Evolutionary conservation across 345 rosid genomes (phyloP), one percentile per base, ranked within the genome.

Genomic region (Jatropha curcas): DNA sequence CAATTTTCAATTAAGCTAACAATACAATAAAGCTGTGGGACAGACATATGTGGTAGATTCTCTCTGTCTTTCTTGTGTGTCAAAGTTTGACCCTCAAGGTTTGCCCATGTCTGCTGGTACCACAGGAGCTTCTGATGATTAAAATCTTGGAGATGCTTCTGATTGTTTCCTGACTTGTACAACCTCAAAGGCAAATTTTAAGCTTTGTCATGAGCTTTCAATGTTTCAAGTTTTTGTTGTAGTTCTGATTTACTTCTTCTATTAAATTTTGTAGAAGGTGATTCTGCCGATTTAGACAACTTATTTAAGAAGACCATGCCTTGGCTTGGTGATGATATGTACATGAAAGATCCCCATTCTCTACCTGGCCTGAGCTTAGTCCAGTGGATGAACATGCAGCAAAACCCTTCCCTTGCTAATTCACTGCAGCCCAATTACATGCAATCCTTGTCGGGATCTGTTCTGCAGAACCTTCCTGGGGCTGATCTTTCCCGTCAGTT

Each of bases 381-480:
- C 77, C 96, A 93, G 79, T 91, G 96, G 96, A 93, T 93, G 97
- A 93, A 82, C 77, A 82, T 92, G 94, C 97, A 88, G 74, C 98
- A 91, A 74, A 89, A 78, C 71, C 63, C 94, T 76, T 80, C 79
- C 51, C 56, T 85, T 37, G 78, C 81, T 33, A 84, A 81, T 82
- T 45, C 92, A 33, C 51, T 88, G 68, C 90, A 84, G 75, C 82
- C 86, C 12, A 83, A 80, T 82, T 84, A 80, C 75, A 56, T 80
- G 76, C 84, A 83, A 46, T 74, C 87, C 33, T 68, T 84, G 70
- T 73, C 88, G 30, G 84, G 84, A 20, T 78, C 87, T 61, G 78
- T 77, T 59, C 66, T 83, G 67, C 90, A 82, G 74, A 85, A 83
- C 70, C 77, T 85, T 55, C 51, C 75, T 20, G 85, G 83, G 60